Conservation (phyloP, 768 basidiomycete species). For the Porphyrellus cyaneotinctus region DNA sequence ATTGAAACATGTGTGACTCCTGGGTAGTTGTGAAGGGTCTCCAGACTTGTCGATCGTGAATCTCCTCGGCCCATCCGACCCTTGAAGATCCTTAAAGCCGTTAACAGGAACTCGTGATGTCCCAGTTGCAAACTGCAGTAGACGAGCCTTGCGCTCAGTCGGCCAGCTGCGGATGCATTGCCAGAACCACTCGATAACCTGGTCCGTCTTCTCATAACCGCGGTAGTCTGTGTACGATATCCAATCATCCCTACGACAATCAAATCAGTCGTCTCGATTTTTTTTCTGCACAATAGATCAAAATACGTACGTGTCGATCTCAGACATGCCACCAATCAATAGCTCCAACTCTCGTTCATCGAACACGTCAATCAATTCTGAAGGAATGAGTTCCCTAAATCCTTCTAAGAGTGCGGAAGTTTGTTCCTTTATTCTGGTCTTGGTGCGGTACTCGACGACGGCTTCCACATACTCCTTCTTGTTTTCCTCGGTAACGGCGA, state of each 20-base stretch:
- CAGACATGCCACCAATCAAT: conserved; percentile 89
- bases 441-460: conserved; percentile 81
- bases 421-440: conserved; percentile 76
- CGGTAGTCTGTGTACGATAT: conserved; percentile 92
- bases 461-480: conserved; percentile 75
- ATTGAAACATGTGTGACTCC: conserved; percentile 95
- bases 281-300: not conserved
- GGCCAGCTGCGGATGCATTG: conserved; percentile 89
- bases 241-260: conserved; percentile 69
- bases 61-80: conserved; percentile 85
- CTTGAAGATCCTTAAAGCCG: conserved; percentile 93
- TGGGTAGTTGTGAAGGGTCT: conserved; percentile 80
- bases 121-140: conserved; percentile 86
- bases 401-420: conserved; percentile 85
- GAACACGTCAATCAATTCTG: conserved; percentile 82
- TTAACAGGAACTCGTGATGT: conserved; percentile 86
- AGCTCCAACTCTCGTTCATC: conserved; percentile 89
- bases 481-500: conserved; percentile 68
- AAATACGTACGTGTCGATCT: conserved; percentile 72
- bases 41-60: conserved; percentile 97
- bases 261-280: not conserved
- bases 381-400: conserved; percentile 77
- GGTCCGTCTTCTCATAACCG: conserved; percentile 79
- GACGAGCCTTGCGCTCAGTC: conserved; percentile 78
- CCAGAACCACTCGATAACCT: conserved; percentile 96